These are phyloP conservation scores for Colletotrichum sp. DNA, from an alignment of 2,329 filamentous ascomycete species.

Conservation along the genomic window DNA sequence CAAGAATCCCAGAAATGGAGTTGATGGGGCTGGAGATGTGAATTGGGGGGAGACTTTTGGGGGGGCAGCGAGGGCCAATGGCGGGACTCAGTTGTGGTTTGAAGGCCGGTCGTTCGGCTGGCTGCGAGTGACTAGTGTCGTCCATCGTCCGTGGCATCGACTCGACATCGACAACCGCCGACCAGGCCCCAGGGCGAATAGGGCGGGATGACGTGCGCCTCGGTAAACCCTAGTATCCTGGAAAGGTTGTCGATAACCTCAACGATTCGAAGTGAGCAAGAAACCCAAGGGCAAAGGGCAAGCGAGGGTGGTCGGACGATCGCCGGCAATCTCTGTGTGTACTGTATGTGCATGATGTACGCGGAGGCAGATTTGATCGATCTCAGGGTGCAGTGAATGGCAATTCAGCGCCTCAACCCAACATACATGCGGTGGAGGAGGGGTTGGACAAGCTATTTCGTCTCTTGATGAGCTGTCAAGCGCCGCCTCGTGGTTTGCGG, in stretches of 20 bases:
- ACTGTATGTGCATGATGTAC: not conserved
- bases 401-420: not conserved
- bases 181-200: slow-evolving; percentile 13
- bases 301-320: slow-evolving; percentile 15
- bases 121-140: slow-evolving; percentile 16
- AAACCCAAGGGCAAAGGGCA: not conserved
- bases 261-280: not conserved
- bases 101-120: slow-evolving; percentile 11
- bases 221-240: slow-evolving; percentile 19
- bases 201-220: slow-evolving; percentile 20
- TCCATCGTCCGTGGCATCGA: not conserved
- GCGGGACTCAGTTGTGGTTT: not conserved
- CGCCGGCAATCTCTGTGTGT: not conserved
- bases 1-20: not conserved
- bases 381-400: not conserved
- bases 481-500: slow-evolving; percentile 16
- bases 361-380: not conserved
- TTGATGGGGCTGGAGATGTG: not conserved
- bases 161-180: slow-evolving; percentile 3
- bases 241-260: slow-evolving; percentile 18
- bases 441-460: not conserved
- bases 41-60: not conserved
- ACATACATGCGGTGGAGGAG: not conserved
- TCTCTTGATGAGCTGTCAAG: slow-evolving; percentile 12
- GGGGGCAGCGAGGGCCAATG: slow-evolving; percentile 4